phyloP scores from a whole-genome alignment of 2,329 filamentous ascomycete genomes.

The Elsinoe fawcettii region DNA sequence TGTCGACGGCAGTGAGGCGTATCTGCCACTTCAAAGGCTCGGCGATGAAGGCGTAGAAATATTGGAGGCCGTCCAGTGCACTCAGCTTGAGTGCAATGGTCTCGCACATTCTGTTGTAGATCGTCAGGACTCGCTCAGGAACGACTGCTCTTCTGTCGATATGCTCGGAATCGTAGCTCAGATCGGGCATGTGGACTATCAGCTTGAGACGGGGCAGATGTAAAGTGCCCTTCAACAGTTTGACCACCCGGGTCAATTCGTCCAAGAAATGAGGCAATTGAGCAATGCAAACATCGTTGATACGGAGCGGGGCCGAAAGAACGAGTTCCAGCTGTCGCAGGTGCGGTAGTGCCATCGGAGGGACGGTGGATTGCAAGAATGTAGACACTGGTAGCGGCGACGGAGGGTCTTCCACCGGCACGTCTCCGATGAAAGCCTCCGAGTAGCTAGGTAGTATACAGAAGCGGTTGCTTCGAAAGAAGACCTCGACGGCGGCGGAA shows the following conservation, averaged over 20 bases:
- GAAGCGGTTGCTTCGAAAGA: not conserved
- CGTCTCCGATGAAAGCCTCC: not conserved
- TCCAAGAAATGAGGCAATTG: not conserved
- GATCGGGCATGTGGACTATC: not conserved
- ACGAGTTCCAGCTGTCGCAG: not conserved
- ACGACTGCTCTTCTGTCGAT: not conserved
- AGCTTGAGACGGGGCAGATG: not conserved
- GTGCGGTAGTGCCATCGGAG: not conserved
- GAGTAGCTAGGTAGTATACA: not conserved
- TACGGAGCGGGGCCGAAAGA: not conserved
- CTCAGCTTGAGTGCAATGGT: not conserved
- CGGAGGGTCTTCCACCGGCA: not conserved
- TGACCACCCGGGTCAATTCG: not conserved
- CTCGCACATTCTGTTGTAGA: not conserved
- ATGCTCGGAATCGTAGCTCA: not conserved
- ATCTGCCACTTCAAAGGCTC: conserved; percentile 6
- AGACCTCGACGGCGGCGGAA: not conserved
- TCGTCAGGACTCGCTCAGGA: not conserved
- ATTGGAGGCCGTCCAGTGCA: not conserved
- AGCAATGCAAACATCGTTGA: not conserved
- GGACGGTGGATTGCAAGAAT: not conserved
- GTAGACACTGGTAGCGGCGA: not conserved
- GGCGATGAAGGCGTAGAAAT: not conserved
- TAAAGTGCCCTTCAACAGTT: not conserved
- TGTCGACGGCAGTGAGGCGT: not conserved